Percentiles rank a stretch among this genome's conserved stretches.
Evolutionary conservation across 495 filamentous ascomycete genomes (phyloP).

Genomic region (Penicillium roqueforti): DNA sequence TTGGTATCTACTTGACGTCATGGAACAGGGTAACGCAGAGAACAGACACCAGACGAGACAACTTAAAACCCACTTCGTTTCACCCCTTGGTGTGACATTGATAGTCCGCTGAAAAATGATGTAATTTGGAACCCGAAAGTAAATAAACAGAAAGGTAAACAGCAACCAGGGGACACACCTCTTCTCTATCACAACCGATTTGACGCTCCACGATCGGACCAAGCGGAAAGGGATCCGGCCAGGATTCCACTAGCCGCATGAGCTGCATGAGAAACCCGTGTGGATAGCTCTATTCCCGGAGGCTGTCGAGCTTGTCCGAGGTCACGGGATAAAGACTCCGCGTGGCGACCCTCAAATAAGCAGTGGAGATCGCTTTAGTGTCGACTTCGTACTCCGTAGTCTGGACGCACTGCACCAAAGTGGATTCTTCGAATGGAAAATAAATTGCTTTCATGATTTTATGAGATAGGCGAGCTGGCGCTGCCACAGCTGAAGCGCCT

Average conservation of each 20-base stretch:
- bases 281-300: neutral
- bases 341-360: conserved; percentile 3
- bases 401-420: neutral
- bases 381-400: too few relatives aligned
- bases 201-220: conserved; percentile 7
- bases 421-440: neutral
- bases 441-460: too few relatives aligned
- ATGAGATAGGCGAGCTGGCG: neutral
- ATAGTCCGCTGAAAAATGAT: neutral
- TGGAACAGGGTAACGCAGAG: neutral
- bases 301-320: neutral
- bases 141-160: neutral
- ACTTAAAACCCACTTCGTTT: neutral
- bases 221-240: conserved; percentile 7
- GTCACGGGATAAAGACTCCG: conserved; percentile 2
- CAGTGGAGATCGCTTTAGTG: conserved; percentile 6
- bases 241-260: conserved; percentile 3
- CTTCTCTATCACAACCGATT: neutral
- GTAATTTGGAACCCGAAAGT: neutral
- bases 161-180: neutral
- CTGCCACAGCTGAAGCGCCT: neutral
- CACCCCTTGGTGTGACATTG: neutral
- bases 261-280: conserved; percentile 3
- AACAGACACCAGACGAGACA: too few relatives aligned
- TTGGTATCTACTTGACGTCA: neutral